Base-by-base conservation (phyloP, 2,329 filamentous ascomycete species). In the Periconia sp. region DNA sequence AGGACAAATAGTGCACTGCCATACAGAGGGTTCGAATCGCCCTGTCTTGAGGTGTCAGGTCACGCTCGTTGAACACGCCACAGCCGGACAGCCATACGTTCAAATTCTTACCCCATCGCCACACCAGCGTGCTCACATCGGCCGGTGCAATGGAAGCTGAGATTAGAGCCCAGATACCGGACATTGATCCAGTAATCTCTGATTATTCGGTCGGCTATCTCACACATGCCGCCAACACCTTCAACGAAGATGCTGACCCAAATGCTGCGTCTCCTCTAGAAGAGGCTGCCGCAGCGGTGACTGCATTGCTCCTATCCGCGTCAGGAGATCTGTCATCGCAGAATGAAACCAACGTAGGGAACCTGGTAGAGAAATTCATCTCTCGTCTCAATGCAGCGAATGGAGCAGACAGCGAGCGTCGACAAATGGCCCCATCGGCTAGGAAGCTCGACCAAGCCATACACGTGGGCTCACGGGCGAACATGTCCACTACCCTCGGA, bases 171-270 rank as follows among this genome's bases (percentile, higher is more conserved):
- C 83, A 90, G 57, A 83, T 96, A 57, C 91, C 91, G 50, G 87
- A 88, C 65, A 89, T 96, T 58, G 92, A 96, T 73, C 89, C 87
- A 46, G 81, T 95, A 51, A 78, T 96, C 56, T 92, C 90, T 35
- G 89, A 95, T 73, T 96, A 96, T 73, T 94, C 91, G 30, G 89
- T 90, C 54, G 94, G 94, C 44, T 99, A 97, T 69, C 80, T 99
- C 59, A 91, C 85, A 63, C 92, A 99, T 78, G 94, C 94, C 35
- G 94, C 92, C 34, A 92, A 86, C 54, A 79, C 88, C 37, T 95
- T 88, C 78, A 79, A 84, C 48, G 83, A 85, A 37, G 91, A 95
- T 52, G 73, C 75, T 38, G 90, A 95, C 52, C 66, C 82, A 26
- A 78, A 82, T 52, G 84, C 76, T n/a, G 75, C 80, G 42, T 89